Percentiles rank a stretch among this genome's conserved stretches.
Evolutionary conservation across 179 eudicot genomes (phyloP).

Genomic region (Heliamphora pulchella): DNA sequence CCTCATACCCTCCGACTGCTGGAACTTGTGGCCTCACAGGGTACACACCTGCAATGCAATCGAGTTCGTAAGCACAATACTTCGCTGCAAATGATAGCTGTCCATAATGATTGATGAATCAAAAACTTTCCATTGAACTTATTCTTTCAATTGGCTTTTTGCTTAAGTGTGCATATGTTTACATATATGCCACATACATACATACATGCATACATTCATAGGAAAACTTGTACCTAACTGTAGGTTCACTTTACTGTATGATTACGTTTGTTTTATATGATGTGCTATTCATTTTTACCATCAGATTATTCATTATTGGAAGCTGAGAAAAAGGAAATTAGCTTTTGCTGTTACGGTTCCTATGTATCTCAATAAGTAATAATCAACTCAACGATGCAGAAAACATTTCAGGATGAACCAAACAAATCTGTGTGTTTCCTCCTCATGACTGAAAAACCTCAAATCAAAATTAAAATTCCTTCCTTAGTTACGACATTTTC

Average conservation of each 20-base stretch:
- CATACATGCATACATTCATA: too few species aligned
- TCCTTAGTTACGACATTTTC: background rate
- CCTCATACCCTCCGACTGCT: constrained; percentile 89
- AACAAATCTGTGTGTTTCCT: background rate
- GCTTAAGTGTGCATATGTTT: background rate
- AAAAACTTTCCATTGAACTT: too few species aligned
- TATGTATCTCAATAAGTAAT: background rate
- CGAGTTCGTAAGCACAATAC: background rate
- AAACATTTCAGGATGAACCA: background rate
- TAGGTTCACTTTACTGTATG: background rate
- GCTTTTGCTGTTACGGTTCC: background rate
- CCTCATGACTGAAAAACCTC: background rate
- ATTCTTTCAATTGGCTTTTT: too few species aligned
- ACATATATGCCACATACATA: background rate
- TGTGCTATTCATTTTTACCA: background rate
- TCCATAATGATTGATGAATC: too few species aligned
- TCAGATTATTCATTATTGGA: background rate
- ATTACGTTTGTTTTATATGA: background rate
- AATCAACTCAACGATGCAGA: background rate
- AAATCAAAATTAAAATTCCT: background rate
- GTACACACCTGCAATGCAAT: constrained; percentile 55
- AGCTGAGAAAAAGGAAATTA: background rate
- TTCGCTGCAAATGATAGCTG: background rate
- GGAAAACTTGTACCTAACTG: background rate
- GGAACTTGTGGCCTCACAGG: constrained; percentile 89